phyloP scores from a whole-genome alignment of 768 basidiomycete genomes.

The Lentinula guzmanii region DNA sequence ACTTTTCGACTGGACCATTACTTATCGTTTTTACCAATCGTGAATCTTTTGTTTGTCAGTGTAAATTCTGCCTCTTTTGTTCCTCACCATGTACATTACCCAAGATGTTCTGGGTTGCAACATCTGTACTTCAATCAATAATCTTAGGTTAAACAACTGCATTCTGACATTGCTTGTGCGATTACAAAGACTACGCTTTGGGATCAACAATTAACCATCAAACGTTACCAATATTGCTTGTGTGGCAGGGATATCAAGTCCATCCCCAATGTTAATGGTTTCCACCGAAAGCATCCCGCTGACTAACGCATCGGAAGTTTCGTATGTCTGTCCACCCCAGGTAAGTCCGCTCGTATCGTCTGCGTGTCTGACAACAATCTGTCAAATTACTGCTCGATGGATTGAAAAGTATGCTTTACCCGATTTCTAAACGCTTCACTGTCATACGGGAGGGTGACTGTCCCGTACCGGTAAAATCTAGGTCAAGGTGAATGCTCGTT shows the following conservation, averaged over 20 bases:
- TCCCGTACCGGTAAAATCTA: constrained; percentile 27
- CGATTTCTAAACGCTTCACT: constrained; percentile 45
- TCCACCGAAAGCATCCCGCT: constrained; percentile 15
- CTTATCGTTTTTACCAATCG: no score
- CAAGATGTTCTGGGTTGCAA: no score
- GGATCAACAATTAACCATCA: not conserved
- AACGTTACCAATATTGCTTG: constrained; percentile 22
- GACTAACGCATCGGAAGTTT: constrained; percentile 25
- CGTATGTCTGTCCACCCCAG: constrained; percentile 31
- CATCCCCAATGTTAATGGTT: constrained; percentile 13
- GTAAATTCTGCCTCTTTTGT: no score
- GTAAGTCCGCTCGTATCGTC: constrained; percentile 33
- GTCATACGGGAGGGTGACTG: constrained; percentile 23
- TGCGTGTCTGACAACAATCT: constrained; percentile 31
- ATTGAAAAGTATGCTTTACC: constrained; percentile 22
- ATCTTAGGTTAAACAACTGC: no score
- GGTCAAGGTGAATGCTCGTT: constrained; percentile 33
- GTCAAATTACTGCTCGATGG: not conserved
- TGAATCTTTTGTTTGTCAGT: no score
- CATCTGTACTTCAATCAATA: no score
- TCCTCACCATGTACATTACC: no score
- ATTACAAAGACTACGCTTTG: no score
- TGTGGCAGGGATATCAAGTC: constrained; percentile 27
- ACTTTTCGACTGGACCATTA: no score
- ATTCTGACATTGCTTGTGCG: no score